These are phyloP conservation scores for Fragaria ananassa DNA, from an alignment of 306 rosid species.

Conservation along the genomic window DNA sequence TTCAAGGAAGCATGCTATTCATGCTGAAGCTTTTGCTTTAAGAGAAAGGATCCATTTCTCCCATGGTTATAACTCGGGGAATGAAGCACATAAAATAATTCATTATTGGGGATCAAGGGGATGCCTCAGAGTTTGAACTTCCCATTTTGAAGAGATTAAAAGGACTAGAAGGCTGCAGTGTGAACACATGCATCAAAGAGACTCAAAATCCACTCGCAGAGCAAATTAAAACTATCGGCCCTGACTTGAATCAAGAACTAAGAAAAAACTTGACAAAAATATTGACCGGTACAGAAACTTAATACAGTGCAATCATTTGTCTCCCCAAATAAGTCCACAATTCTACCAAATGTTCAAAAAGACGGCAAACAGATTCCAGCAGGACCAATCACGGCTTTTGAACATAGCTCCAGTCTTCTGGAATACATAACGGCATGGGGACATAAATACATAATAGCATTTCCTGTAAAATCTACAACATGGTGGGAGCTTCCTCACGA, in stretches of 20 bases:
- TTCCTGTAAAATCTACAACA: slow-evolving; percentile 14
- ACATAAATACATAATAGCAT: slow-evolving; percentile 17
- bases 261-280: slow-evolving; percentile 13
- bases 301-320: slow-evolving; percentile 15
- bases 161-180: neutral
- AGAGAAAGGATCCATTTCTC: neutral
- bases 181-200: neutral
- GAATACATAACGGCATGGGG: slow-evolving; percentile 30
- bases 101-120: neutral
- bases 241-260: slow-evolving; percentile 14
- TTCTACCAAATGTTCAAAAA: slow-evolving; percentile 22
- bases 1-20: neutral
- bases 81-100: neutral
- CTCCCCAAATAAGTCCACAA: slow-evolving; percentile 20
- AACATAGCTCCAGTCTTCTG: slow-evolving; percentile 52
- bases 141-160: neutral
- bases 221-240: neutral
- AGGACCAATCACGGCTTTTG: slow-evolving; percentile 50
- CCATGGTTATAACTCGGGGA: neutral
- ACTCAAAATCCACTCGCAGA: slow-evolving; percentile 12
- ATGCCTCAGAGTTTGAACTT: neutral
- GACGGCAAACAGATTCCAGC: slow-evolving; percentile 39
- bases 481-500: slow-evolving; percentile 38
- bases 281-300: slow-evolving; percentile 21
- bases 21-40: neutral